phyloP scores from a whole-genome alignment of 2,329 filamentous ascomycete species.

The Fusarium duplospermum region DNA sequence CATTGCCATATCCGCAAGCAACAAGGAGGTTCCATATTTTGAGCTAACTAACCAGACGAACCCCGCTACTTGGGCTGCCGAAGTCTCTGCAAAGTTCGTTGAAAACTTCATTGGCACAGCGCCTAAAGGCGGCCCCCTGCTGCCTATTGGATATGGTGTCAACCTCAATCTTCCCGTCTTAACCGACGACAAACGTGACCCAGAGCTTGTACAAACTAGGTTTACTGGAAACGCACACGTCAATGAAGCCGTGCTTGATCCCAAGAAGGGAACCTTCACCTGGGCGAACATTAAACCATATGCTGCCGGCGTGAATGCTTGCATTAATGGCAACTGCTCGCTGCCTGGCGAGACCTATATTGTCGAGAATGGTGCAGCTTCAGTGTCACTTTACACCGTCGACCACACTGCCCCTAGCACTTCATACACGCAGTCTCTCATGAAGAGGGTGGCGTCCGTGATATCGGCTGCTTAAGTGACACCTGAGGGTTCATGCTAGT shows the following conservation, averaged over 20 bases:
- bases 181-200: background rate
- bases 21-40: background rate
- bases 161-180: background rate
- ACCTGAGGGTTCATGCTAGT: background rate
- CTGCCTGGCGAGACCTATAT: background rate
- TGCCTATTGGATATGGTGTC: background rate
- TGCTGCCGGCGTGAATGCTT: background rate
- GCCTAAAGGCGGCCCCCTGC: background rate
- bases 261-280: background rate
- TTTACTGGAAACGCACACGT: background rate
- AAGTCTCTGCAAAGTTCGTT: background rate
- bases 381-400: background rate
- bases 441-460: background rate
- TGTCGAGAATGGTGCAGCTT: background rate
- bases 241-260: background rate
- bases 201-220: background rate
- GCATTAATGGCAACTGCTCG: background rate
- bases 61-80: background rate
- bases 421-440: background rate
- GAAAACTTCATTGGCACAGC: background rate
- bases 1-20: background rate
- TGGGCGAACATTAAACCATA: background rate
- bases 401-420: background rate
- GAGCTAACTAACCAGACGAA: background rate
- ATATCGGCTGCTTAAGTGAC: background rate